Base-by-base conservation (phyloP, 2,329 filamentous ascomycete genomes). In the Talaromyces sp. region DNA sequence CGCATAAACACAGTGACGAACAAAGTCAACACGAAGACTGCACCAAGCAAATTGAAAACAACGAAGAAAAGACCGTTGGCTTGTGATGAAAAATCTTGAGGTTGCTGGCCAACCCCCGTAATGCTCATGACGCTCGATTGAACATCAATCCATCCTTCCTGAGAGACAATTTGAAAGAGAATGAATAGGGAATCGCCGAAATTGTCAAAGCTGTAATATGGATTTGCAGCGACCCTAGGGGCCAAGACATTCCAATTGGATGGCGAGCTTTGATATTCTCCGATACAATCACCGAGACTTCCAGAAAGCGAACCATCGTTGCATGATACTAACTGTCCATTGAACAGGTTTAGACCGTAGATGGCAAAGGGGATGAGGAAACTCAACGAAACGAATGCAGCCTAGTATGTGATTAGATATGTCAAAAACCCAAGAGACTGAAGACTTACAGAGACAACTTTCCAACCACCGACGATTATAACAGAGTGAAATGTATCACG, bases 1-100 rank as follows among this genome's bases (percentile, higher is more conserved):
- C 95, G 92, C 95, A 99, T 99, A 77, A 99, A 99, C 67, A 99
- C 95, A 64, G 95, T 98, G 57, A 99, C 96, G 77, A 99, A 99
- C 74, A 99, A 82, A 1, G 95, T 99, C 74, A 99, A 84, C 67
- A 99, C 90, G 79, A 99, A 99, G 69, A 99, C 94, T 0, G 95
- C 95, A 37, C 93, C 93, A 71, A 99, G 85, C 75, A 99, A 86
- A 79, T 99, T 99, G 87, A 98, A 99, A 4, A 94, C 84, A 64
- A 99, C 87, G 75, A 99, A 97, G 82, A 97, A 99, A 41, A 98
- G 77, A 0, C 92, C 93, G 69, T 99, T 98, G 47, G 90, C 93
- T 72, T 93, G 87, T 1, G 90, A 86, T 1, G 86, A 83, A 67
- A 89, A 88, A 37, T 85, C 79, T 61, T 86, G 74, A 0, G 93